phyloP scores from a whole-genome alignment of 495 filamentous ascomycete species.

The Penicillium cosmopolitanum region DNA sequence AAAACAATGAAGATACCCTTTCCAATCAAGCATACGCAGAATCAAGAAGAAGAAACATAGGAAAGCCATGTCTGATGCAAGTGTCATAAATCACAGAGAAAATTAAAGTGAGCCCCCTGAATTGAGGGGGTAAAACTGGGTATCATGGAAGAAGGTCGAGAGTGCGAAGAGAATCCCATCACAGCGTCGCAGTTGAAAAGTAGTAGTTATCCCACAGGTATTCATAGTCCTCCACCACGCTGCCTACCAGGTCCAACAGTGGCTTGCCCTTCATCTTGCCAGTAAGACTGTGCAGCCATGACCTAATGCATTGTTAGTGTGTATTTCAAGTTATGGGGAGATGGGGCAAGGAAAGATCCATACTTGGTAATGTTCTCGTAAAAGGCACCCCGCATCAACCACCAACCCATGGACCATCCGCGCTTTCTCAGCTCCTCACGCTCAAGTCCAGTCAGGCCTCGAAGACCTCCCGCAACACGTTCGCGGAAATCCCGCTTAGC shows the following conservation, averaged over 20 bases:
- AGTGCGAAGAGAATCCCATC: slow-evolving; percentile 16
- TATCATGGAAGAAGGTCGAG: slow-evolving; percentile 28
- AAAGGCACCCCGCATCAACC: slow-evolving; percentile 92
- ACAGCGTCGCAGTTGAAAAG: slow-evolving; percentile 76
- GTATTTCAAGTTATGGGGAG: background rate
- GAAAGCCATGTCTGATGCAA: slow-evolving; percentile 4
- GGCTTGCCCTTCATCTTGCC: slow-evolving; percentile 72
- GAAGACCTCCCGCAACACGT: slow-evolving; percentile 64
- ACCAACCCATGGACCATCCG: slow-evolving; percentile 91
- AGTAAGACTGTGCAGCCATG: slow-evolving; percentile 63
- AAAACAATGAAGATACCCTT: slow-evolving; percentile 34
- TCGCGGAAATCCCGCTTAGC: slow-evolving; percentile 73
- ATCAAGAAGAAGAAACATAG: background rate
- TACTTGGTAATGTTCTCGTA: slow-evolving; percentile 92
- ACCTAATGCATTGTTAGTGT: slow-evolving; percentile 47
- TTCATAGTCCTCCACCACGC: slow-evolving; percentile 91
- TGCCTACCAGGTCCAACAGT: slow-evolving; percentile 76
- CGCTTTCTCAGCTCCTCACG: slow-evolving; percentile 82
- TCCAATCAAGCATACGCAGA: background rate
- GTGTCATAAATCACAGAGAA: slow-evolving; percentile 2
- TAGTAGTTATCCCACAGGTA: slow-evolving; percentile 98
- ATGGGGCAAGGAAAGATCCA: slow-evolving; percentile 8
- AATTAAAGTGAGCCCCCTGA: background rate
- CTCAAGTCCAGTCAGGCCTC: slow-evolving; percentile 80
- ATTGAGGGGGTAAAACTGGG: slow-evolving; percentile 19